These are phyloP conservation scores for Ustilago xerochloae DNA, from an alignment of 1,284 basidiomycete species.

Conservation along the genomic window DNA sequence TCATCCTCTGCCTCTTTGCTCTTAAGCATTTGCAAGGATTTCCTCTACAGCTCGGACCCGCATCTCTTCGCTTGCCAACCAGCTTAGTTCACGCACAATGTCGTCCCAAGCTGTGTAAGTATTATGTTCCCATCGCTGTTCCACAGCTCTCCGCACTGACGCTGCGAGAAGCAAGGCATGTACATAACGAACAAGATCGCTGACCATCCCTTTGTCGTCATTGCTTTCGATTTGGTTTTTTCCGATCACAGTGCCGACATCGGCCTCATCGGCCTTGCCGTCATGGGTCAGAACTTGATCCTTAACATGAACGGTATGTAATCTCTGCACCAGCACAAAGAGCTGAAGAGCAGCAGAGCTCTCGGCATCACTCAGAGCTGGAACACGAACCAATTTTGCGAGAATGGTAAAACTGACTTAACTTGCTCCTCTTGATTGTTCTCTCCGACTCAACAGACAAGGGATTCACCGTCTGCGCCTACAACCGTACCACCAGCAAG, in stretches of 20 bases:
- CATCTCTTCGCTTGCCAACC: slow-evolving; percentile 40
- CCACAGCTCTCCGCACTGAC: background rate
- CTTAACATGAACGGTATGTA: slow-evolving; percentile 68
- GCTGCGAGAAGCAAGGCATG: background rate
- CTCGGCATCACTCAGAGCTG: too few relatives aligned
- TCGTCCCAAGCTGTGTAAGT: slow-evolving; percentile 59
- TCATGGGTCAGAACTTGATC: slow-evolving; percentile 68
- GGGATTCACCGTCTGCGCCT: slow-evolving; percentile 95
- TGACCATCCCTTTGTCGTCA: slow-evolving; percentile 4
- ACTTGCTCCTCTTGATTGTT: background rate
- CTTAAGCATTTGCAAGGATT: slow-evolving; percentile 43
- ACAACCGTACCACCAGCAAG: slow-evolving; percentile 96
- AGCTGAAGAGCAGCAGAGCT: background rate
- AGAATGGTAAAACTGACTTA: slow-evolving; percentile 6
- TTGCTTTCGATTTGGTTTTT: background rate
- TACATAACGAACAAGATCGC: background rate
- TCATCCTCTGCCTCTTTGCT: slow-evolving; percentile 27
- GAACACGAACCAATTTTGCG: background rate
- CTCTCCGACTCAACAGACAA: slow-evolving; percentile 75
- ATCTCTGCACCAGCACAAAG: background rate
- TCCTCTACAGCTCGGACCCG: slow-evolving; percentile 31
- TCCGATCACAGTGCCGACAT: slow-evolving; percentile 60
- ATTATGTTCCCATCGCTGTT: background rate
- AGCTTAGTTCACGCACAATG: slow-evolving; percentile 45
- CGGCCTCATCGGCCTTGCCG: slow-evolving; percentile 68